These are phyloP conservation scores for Silybum marianum DNA, from an alignment of 129 eudicot genomes.

Conservation along the genomic window DNA sequence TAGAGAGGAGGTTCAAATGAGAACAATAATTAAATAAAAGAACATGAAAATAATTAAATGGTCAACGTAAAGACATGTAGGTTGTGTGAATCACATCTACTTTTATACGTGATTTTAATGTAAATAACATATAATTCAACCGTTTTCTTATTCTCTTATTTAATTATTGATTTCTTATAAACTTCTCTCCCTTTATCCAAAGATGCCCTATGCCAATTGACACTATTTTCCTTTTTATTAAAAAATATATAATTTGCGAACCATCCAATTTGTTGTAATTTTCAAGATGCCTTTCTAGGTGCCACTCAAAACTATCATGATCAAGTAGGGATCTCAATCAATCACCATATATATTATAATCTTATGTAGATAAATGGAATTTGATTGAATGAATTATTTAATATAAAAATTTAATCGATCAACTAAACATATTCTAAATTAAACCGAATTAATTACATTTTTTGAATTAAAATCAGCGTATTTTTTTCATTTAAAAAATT, in stretches of 20 bases:
- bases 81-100: too few species aligned
- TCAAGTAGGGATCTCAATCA: constrained; percentile 12
- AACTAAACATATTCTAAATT: neutral
- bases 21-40: too few species aligned
- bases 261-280: constrained; percentile 38
- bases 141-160: too few species aligned
- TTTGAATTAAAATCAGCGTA: neutral
- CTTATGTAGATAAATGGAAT: constrained; percentile 13
- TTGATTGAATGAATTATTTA: neutral
- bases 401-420: neutral
- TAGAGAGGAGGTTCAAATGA: too few species aligned
- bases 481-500: too few species aligned
- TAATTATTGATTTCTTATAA: too few species aligned
- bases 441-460: too few species aligned
- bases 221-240: neutral
- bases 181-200: neutral
- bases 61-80: too few species aligned
- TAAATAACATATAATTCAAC: too few species aligned
- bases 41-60: too few species aligned
- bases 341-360: constrained; percentile 29
- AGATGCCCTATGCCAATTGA: constrained; percentile 21
- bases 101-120: too few species aligned
- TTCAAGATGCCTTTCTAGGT: constrained; percentile 38
- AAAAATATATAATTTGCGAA: constrained; percentile 22
- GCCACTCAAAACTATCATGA: constrained; percentile 23